phyloP scores from a whole-genome alignment of 805 yeast genomes.

The Kurtzmaniella cleridarum region DNA sequence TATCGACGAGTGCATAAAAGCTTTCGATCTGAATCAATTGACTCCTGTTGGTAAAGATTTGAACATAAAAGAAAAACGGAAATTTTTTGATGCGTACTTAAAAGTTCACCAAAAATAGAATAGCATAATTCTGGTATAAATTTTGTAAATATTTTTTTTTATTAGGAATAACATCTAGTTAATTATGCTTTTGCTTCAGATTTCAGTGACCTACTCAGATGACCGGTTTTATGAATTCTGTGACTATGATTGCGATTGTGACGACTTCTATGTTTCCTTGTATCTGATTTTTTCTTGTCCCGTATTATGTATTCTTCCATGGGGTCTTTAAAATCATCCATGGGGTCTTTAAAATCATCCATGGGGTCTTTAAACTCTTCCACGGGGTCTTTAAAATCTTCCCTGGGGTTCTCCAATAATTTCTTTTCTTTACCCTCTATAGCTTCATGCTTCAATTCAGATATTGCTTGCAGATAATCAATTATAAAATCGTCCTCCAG shows the following conservation, averaged over 20 bases:
- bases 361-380: slow-evolving; percentile 35
- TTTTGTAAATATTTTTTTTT: too few relatives aligned
- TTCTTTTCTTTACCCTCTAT: slow-evolving; percentile 4
- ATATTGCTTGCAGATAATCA: slow-evolving; percentile 16
- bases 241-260: slow-evolving; percentile 4
- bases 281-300: background rate
- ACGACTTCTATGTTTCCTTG: slow-evolving; percentile 4
- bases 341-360: slow-evolving; percentile 17
- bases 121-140: too few relatives aligned
- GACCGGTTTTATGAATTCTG: background rate
- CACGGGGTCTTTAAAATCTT: slow-evolving; percentile 33
- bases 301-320: slow-evolving; percentile 12
- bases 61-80: slow-evolving; percentile 21
- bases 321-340: slow-evolving; percentile 14
- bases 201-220: background rate
- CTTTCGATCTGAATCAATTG: slow-evolving; percentile 30
- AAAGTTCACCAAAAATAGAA: background rate
- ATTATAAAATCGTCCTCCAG: slow-evolving; percentile 38
- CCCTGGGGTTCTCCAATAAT: slow-evolving; percentile 6
- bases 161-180: too few relatives aligned
- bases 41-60: slow-evolving; percentile 24
- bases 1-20: slow-evolving; percentile 11
- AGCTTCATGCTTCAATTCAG: slow-evolving; percentile 1
- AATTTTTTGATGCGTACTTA: slow-evolving; percentile 20
- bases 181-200: background rate